Base-by-base conservation (phyloP, 169 alveolate species). In the Eimeria acervulina region DNA sequence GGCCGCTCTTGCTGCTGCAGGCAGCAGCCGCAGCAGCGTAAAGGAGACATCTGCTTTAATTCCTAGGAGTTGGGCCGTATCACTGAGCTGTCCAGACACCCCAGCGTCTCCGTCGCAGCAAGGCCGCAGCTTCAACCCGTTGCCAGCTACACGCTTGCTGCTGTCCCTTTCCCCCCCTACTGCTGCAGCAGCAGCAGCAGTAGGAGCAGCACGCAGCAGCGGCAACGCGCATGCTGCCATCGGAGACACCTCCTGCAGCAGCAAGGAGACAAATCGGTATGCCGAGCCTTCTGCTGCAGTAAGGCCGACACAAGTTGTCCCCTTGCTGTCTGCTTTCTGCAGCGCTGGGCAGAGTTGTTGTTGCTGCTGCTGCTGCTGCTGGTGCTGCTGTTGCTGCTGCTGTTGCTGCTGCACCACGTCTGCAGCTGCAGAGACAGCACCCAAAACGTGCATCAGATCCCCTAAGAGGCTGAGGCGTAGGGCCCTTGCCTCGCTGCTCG, bases 381-480 rank as follows among this genome's bases (percentile, higher is more conserved):
- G n/a, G 21, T 44, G 66, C 70, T n/a, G 19, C 68, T 44, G 85
- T 55, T 76, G 61, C 90, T 83, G 91, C 52, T 83, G 91, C 52
- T 28, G 90, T 61, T 44, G 96, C 92, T 52, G 94, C 94, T 38
- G 28, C 81, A 52, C 91, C 55, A 38, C 83, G 2, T 59, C 94
- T 21, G 80, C 94, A 19, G 94, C 94, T 33, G 87, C 93, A 19
- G 88, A 85, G 28, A 85, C 93, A 7, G 96, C 96, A 0, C 93
- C 96, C 1, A 93, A n/a, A 21, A 80, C 93, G 85, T 72, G 76
- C n/a, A 93, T 70, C 28, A 76, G 66, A 44, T 61, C 90, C 12
- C 85, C 70, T 72, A 93, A 80, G n/a, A 93, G 93, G 28, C 92
- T 55, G 42, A 93, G 96, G 13, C 96, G 96, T 31, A 93, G 70